Evolutionary conservation across 2,329 filamentous ascomycete species (phyloP), one percentile per base, ranked within the genome.

Genomic region (Didymella exigua): DNA sequence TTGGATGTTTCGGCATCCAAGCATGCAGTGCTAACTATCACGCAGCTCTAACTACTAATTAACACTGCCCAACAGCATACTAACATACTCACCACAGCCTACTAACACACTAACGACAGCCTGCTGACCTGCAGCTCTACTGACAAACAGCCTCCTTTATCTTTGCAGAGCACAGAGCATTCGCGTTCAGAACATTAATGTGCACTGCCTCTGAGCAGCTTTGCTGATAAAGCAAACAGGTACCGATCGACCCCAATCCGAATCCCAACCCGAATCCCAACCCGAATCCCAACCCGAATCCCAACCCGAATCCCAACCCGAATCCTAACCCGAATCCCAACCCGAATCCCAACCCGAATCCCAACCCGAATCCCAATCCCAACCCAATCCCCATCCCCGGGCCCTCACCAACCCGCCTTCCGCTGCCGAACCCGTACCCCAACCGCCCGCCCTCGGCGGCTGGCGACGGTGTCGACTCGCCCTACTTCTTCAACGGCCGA

Each of bases 381-480:
- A n/a, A n/a, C n/a, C n/a, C n/a, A n/a, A 21, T 5, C 7, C 33
- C 16, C 16, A 21, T 36, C 18, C 16, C 18, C 7, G 33, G 16
- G 5, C 9, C 33, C 3, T 36, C 36, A 10, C 2, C 43, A 16
- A 30, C 27, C n/a, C 36, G 13, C 16, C 27, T 9, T 11, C 38
- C 45, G 24, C 19, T n/a, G 23, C 21, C 9, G 48, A 49, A 45
- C 24, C 19, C 11, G 26, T 45, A 31, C 40, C 57, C 57, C 31
- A 33, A 33, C 24, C 53, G 43, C 10, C 41, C 42, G 13, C 57
- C 53, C 2, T 42, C 42, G n/a, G 51, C 46, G 38, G 54, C 45
- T 2, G 60, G 60, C n/a, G 60, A 62, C 36, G 57, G 60, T 14
- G 60, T 62, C 16, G 59, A 62, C 43, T 10, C 14, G n/a, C 57